Conservation (phyloP, 768 basidiomycete species). For the Leccinum rimulosum region DNA sequence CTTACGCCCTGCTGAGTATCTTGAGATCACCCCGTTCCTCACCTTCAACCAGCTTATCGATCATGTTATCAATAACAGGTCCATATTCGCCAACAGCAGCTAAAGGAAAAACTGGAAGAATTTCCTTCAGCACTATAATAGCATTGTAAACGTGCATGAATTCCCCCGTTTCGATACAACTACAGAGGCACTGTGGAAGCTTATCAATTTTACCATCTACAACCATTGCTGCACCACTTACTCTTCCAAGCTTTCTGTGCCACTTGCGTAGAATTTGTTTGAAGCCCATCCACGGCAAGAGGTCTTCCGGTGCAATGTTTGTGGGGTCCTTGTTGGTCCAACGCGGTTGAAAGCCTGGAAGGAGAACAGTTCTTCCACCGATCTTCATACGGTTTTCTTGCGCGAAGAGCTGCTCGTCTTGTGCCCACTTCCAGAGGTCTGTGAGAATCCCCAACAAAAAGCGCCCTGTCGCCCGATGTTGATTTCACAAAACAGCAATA, state of each 20-base stretch:
- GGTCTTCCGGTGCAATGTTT: conserved; percentile 43
- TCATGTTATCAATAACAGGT: conserved; percentile 50
- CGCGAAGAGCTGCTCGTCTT: conserved; percentile 69
- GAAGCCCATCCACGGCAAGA: conserved; percentile 71
- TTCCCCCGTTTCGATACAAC: conserved; percentile 81
- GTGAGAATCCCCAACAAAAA: conserved; percentile 79
- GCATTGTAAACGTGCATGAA: conserved; percentile 98
- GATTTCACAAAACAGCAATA: conserved; percentile 1
- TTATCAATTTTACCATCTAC: not conserved
- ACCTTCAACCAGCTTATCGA: conserved; percentile 65
- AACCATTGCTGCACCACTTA: conserved; percentile 33
- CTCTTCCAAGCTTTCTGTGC: conserved; percentile 74
- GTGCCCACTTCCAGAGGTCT: conserved; percentile 78
- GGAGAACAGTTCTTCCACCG: conserved; percentile 54
- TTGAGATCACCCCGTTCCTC: conserved; percentile 86
- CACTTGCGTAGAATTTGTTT: conserved; percentile 76
- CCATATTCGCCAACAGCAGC: conserved; percentile 58
- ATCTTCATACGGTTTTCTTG: conserved; percentile 67
- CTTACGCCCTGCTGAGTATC: conserved; percentile 74
- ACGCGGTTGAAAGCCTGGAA: conserved; percentile 68
- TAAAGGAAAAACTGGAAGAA: conserved; percentile 85
- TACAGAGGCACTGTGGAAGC: conserved; percentile 61
- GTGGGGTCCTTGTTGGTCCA: conserved; percentile 44
- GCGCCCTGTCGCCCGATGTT: conserved; percentile 53
- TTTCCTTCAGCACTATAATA: conserved; percentile 90